These are phyloP conservation scores for Monilinia fructicola DNA, from an alignment of 2,329 filamentous ascomycete genomes.

Conservation along the genomic window DNA sequence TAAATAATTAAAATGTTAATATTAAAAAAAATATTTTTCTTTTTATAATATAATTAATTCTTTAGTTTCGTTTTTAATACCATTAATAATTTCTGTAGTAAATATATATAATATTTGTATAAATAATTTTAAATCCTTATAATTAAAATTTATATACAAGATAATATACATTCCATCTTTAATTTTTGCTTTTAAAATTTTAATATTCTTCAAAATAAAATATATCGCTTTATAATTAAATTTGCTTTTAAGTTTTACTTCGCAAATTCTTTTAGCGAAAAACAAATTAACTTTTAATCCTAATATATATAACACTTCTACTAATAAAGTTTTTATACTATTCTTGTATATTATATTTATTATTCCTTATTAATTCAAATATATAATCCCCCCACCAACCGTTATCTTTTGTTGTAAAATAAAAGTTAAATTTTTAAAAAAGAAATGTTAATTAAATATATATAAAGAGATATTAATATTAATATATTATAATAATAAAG, in stretches of 20 bases:
- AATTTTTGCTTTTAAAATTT: neutral
- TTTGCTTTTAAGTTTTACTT: neutral
- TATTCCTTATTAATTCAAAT: neutral
- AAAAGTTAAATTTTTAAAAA: neutral
- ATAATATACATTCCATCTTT: neutral
- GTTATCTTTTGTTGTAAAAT: neutral
- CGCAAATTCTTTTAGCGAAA: neutral
- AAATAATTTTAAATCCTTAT: too few species aligned
- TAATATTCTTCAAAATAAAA: neutral
- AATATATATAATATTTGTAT: neutral
- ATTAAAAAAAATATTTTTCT: neutral
- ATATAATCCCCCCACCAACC: neutral
- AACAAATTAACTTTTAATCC: neutral
- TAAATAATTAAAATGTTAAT: neutral
- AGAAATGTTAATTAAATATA: neutral
- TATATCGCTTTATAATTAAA: neutral
- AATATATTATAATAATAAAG: neutral
- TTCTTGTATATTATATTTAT: neutral
- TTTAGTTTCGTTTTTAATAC: neutral
- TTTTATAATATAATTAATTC: neutral
- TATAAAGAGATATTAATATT: neutral
- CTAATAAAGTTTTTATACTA: neutral
- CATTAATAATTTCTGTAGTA: neutral
- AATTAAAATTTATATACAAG: neutral
- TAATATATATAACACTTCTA: neutral